Percentiles rank a stretch among this genome's conserved stretches.
Evolutionary conservation across 1,139 yeast species (phyloP).

Genomic region (Fermentozyma sake): DNA sequence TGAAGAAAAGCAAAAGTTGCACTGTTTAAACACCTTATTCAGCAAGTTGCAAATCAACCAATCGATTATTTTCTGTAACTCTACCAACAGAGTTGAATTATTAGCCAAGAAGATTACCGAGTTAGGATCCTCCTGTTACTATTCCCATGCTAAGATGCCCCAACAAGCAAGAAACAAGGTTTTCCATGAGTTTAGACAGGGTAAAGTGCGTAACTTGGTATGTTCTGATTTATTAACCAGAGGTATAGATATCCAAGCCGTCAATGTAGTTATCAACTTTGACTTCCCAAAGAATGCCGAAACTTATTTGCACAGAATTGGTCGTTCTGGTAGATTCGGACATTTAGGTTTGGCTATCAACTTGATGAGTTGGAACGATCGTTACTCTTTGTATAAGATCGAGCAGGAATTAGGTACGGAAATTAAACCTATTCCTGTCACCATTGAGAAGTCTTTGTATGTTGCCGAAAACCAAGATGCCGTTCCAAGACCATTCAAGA

Average conservation of each 20-base stretch:
- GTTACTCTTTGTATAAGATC: constrained; percentile 87
- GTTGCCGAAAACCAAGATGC: constrained; percentile 77
- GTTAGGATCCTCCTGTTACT: constrained; percentile 93
- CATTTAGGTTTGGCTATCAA: constrained; percentile 97
- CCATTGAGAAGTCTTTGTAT: constrained; percentile 81
- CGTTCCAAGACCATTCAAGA: constrained; percentile 85
- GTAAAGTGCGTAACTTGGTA: constrained; percentile 93
- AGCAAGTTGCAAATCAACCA: constrained; percentile 94
- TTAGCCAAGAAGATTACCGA: constrained; percentile 95
- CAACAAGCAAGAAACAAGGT: constrained; percentile 97
- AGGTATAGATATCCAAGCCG: constrained; percentile 99
- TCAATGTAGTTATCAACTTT: constrained; percentile 93
- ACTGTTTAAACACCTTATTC: constrained; percentile 90
- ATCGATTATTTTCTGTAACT: constrained; percentile 93
- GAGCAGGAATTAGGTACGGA: constrained; percentile 98
- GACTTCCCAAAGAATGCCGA: constrained; percentile 99
- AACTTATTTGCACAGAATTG: constrained; percentile 95
- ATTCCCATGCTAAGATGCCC: constrained; percentile 96
- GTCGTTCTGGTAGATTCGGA: constrained; percentile 99
- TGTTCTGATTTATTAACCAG: constrained; percentile 95
- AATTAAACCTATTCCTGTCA: constrained; percentile 91
- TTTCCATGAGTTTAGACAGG: constrained; percentile 97
- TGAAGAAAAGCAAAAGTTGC: constrained; percentile 92
- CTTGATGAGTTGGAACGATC: constrained; percentile 94
- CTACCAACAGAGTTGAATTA: constrained; percentile 92